These are phyloP conservation scores for Saccharum officinarum DNA, from an alignment of 176 grass and related monocot genomes.

Conservation along the genomic window DNA sequence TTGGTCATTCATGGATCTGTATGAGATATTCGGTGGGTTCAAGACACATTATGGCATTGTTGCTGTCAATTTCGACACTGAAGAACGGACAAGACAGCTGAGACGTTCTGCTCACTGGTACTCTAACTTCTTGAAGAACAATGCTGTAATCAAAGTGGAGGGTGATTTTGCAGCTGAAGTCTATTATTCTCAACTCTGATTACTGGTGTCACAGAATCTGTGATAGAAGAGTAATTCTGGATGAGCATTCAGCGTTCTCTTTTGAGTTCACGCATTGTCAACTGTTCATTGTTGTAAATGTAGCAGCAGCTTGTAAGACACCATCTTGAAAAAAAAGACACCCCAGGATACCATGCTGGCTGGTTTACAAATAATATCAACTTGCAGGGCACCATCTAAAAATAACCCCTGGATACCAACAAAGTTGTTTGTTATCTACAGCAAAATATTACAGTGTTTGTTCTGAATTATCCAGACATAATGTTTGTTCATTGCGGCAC, in stretches of 20 bases:
- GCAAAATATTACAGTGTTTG: background rate
- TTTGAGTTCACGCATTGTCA: background rate
- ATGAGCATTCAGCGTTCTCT: background rate
- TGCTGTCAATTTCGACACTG: constrained; percentile 45
- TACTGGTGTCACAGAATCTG: background rate
- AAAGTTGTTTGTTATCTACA: too few species aligned
- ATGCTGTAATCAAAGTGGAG: constrained; percentile 26
- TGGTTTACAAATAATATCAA: too few species aligned
- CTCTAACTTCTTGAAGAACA: constrained; percentile 50
- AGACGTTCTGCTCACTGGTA: constrained; percentile 56
- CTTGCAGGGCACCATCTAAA: too few species aligned
- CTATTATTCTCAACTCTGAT: background rate
- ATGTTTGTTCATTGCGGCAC: background rate
- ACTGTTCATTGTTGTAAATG: background rate
- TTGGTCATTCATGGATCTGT: constrained; percentile 67
- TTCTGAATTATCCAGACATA: background rate
- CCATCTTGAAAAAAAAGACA: background rate
- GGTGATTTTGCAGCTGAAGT: background rate
- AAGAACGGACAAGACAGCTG: constrained; percentile 35
- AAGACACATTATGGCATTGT: constrained; percentile 29
- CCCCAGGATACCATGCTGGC: background rate
- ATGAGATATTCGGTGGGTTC: constrained; percentile 46
- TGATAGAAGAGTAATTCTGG: background rate
- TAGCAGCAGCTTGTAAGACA: background rate
- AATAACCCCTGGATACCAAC: too few species aligned